Percentiles rank a stretch among this genome's conserved stretches.
Conservation (phyloP, 257 asterid genomes). For the Jacaranda mimosifolia region DNA sequence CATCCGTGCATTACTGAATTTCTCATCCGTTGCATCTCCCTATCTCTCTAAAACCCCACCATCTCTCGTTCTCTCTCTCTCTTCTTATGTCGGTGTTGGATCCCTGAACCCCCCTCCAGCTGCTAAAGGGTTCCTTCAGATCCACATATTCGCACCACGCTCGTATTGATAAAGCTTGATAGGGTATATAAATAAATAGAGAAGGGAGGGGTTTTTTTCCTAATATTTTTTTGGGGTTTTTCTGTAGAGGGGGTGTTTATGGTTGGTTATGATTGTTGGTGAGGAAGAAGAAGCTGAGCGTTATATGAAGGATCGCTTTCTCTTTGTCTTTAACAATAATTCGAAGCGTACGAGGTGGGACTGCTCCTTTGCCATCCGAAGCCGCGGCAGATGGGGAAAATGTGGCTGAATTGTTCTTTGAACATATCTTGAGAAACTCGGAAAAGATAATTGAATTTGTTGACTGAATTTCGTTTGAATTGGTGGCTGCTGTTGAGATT, state of each 20-base stretch:
- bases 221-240: slow-evolving; percentile 17
- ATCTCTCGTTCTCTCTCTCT: slow-evolving; percentile 42
- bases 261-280: slow-evolving; percentile 55
- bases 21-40: slow-evolving; percentile 9
- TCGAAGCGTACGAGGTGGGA: slow-evolving; percentile 70
- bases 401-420: slow-evolving; percentile 62
- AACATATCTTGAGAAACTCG: not conserved
- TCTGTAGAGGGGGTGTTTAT: slow-evolving; percentile 25
- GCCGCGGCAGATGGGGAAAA: slow-evolving; percentile 83
- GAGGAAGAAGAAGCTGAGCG: slow-evolving; percentile 50
- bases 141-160: slow-evolving; percentile 44
- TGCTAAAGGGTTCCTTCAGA: slow-evolving; percentile 53
- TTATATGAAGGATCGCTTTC: slow-evolving; percentile 71
- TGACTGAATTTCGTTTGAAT: slow-evolving; percentile 31
- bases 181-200: slow-evolving; percentile 24
- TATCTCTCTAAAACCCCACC: slow-evolving; percentile 38
- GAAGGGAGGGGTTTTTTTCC: slow-evolving; percentile 11
- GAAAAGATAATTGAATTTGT: not conserved
- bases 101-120: slow-evolving; percentile 47
- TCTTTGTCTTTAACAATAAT: slow-evolving; percentile 43
- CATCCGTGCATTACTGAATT: not conserved
- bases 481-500: slow-evolving; percentile 25
- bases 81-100: slow-evolving; percentile 66
- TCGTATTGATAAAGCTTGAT: slow-evolving; percentile 7
- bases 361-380: slow-evolving; percentile 65